Base-by-base conservation (phyloP, 2,329 filamentous ascomycete genomes). In the Diaporthe citri region DNA sequence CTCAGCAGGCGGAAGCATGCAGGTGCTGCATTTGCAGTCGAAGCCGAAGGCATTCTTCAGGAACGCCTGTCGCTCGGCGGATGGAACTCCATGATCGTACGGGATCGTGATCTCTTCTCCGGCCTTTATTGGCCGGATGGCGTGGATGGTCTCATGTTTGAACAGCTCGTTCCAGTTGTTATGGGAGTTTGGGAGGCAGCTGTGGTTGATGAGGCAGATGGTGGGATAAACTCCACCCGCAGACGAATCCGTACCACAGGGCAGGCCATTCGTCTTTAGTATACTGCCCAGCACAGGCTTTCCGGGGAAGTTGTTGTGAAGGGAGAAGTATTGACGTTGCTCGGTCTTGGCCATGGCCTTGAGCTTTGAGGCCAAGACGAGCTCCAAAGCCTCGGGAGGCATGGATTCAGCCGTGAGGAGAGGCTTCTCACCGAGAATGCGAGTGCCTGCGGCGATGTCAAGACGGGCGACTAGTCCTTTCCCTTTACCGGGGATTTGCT, bases 191-290 rank as follows among this genome's bases (percentile, higher is more conserved):
- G 81, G 79, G 22, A 80, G 69, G 71, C 82, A 84, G 74, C 79
- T 82, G 62, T 84, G 81, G 72, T 84, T 84, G 76, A 84, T 82
- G 62, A 79, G 78, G 51, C 79, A 83, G n/a, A 79, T 79, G 20
- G 75, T 81, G 15, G 78, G 75, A 72, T 82, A 84, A 25, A 83
- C 64, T 3, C 78, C 81, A 48, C 78, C 78, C 1, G 74, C 59
- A 0, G 12, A 3, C 3, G 81, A 77, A 3, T 71, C 76, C 2
- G 76, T 17, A 48, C 81, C 81, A 57, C 81, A 82, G 4, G 80
- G 80, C 2, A 83, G 76, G 52, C 79, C 81, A 74, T 84, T 84
- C 9, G 81, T 83, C 69, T 74, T 82, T 31, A 80, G 52, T 48
- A 80, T 80, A 1, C 79, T 78, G 22, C 55, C 72, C 66, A 83